Evolutionary conservation across 345 rosid genomes (phyloP).

Genomic region (Eucalyptus pauciflora): DNA sequence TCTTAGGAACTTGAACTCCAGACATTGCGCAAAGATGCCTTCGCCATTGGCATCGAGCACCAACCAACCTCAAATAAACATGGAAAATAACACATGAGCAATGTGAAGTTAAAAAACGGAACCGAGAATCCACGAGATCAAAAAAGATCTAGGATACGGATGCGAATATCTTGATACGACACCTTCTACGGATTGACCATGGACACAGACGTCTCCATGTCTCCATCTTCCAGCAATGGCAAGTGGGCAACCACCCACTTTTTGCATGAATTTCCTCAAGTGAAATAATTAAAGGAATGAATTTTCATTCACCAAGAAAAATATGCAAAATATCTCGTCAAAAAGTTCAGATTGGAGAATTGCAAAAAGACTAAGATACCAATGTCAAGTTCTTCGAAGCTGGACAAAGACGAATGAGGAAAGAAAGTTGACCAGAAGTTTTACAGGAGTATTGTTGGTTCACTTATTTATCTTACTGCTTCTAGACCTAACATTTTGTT

Average conservation of each 20-base stretch:
- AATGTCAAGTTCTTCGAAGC: too few species aligned
- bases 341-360: too few species aligned
- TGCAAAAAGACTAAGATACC: too few species aligned
- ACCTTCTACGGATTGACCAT: too few species aligned
- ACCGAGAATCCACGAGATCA: background rate
- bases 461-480: too few species aligned
- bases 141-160: background rate
- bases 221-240: background rate
- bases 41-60: background rate
- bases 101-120: background rate
- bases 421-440: too few species aligned
- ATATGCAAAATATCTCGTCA: too few species aligned
- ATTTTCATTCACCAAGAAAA: too few species aligned
- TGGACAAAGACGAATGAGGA: accelerated
- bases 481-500: accelerated
- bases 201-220: too few species aligned
- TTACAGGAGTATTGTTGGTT: too few species aligned
- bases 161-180: background rate
- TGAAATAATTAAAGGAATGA: accelerated
- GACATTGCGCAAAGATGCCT: background rate
- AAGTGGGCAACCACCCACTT: background rate
- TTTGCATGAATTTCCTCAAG: too few species aligned
- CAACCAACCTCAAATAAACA: background rate
- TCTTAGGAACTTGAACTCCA: background rate
- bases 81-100: background rate